Evolutionary conservation across 179 eudicot genomes (phyloP), one percentile per base, ranked within the genome.

Genomic region (Beta lomatogona): DNA sequence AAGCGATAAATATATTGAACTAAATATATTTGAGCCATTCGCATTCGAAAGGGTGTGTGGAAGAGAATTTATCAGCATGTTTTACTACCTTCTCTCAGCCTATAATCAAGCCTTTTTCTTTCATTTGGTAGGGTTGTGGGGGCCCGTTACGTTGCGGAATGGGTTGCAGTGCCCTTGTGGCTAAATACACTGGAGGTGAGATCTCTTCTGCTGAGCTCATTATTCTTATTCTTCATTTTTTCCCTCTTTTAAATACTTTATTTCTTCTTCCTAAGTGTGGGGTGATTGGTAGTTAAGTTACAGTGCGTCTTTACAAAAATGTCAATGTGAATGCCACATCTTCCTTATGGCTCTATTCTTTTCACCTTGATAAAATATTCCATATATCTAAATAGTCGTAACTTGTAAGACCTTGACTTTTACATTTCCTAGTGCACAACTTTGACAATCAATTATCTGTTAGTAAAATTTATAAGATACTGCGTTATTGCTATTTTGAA

Each of bases 101-200:
- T 89, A 65, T 81, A 58, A 18, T 75, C 61, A 13, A 67, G 69
- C 60, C 68, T 60, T 71, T 60, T 71, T 77, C 48, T 85, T 77
- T 83, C 59, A 57, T 81, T 64, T 80, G 76, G 82, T 82, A 94
- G 98, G 96, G 87, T 58, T 94, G 98, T 85, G 94, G 98, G 70
- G 97, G 97, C 70, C 81, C 92, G 71, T 88, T 91, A 77, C 94
- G 81, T 41, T 96, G 98, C 82, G 98, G 98, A 71, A 89, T 91
- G 92, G 94, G 92, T 66, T 95, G 99, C 83, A 91, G 93, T 86
- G 98, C 98, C 13, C 90, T 95, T 80, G 92, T 91, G 73, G 86
- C 95, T 36, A 85, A 89, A 88, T 87, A 89, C 64, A 83, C 85
- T 82, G 91, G 85, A 84, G 99, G 99, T 95, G 82, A 84, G 59